Percentiles rank a stretch among this genome's conserved stretches.
phyloP scores from a whole-genome alignment of 2,329 filamentous ascomycete species.

The Microdochium bolleyi region DNA sequence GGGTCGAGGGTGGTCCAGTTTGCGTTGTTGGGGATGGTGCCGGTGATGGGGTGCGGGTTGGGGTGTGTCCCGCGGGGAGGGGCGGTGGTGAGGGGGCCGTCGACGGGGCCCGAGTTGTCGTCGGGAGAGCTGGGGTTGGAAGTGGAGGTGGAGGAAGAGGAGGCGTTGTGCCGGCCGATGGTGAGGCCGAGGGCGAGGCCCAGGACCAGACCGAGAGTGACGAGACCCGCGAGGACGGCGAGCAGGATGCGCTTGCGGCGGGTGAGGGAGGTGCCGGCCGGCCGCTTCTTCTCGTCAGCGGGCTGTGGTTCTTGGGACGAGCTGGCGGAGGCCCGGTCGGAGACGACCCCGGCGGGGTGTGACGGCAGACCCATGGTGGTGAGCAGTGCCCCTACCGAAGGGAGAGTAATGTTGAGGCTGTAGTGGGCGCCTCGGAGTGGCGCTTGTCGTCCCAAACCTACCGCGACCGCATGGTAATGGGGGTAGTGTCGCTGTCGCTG shows the following conservation, averaged over 20 bases:
- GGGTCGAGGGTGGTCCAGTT: conserved; percentile 10
- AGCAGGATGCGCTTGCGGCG: not conserved
- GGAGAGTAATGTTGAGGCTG: too few relatives aligned
- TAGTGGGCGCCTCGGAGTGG: too few relatives aligned
- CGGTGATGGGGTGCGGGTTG: conserved; percentile 9
- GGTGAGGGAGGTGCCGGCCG: not conserved
- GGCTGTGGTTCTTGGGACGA: not conserved
- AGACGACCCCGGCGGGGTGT: not conserved
- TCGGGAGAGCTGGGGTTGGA: not conserved
- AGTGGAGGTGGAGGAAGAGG: not conserved
- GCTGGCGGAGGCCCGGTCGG: not conserved
- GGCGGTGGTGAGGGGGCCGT: not conserved
- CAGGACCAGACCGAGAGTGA: not conserved
- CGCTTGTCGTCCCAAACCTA: too few relatives aligned
- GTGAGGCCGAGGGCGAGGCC: not conserved
- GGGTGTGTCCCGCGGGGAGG: not conserved
- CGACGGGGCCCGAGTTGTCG: not conserved
- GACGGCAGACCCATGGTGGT: not conserved
- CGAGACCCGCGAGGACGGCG: not conserved
- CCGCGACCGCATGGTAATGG: too few relatives aligned
- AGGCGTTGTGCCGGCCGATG: not conserved
- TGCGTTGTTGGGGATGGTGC: conserved; percentile 11
- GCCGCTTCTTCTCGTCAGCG: not conserved
- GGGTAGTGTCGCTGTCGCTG: too few relatives aligned
- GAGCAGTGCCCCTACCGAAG: too few relatives aligned